Percentiles rank a stretch among this genome's conserved stretches.
phyloP scores from a whole-genome alignment of 352 stramenopile genomes.

The Phytophthora citricola region DNA sequence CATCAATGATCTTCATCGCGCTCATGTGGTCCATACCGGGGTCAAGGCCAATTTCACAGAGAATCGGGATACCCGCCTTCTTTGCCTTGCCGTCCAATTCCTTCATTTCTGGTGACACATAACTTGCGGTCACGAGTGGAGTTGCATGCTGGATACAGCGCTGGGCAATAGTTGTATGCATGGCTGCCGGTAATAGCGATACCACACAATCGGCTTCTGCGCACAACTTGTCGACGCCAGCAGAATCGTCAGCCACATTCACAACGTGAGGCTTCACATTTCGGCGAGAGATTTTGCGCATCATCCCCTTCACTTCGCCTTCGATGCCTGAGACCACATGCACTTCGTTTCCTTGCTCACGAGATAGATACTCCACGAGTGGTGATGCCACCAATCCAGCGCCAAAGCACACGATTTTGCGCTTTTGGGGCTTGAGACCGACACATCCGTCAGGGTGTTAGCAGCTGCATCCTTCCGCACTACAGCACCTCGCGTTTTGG shows the following conservation, averaged over 20 bases:
- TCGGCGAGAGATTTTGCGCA: constrained; percentile 67
- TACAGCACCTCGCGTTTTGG: constrained; percentile 57
- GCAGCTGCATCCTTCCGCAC: constrained; percentile 64
- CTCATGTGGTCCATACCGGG: constrained; percentile 97
- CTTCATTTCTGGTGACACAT: constrained; percentile 95
- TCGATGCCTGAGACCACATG: constrained; percentile 80
- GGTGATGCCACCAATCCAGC: constrained; percentile 84
- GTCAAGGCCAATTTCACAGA: constrained; percentile 97
- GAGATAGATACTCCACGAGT: constrained; percentile 88
- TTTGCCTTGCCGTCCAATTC: constrained; percentile 76
- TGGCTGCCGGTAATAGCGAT: constrained; percentile 93
- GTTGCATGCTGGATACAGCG: constrained; percentile 88
- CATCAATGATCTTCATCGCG: constrained; percentile 97
- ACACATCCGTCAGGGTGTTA: constrained; percentile 45
- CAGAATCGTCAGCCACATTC: constrained; percentile 68
- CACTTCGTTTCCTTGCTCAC: constrained; percentile 72
- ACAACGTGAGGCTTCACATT: constrained; percentile 81
- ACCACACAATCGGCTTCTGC: constrained; percentile 93
- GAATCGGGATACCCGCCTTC: constrained; percentile 87
- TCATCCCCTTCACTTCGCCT: constrained; percentile 72
- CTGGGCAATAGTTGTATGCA: constrained; percentile 93
- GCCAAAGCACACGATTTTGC: constrained; percentile 89
- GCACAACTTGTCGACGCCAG: constrained; percentile 61
- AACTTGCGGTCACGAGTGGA: constrained; percentile 95
- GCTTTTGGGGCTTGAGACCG: constrained; percentile 68